These are phyloP conservation scores for Pythium volutum DNA, from an alignment of 352 stramenopile species.

Conservation along the genomic window DNA sequence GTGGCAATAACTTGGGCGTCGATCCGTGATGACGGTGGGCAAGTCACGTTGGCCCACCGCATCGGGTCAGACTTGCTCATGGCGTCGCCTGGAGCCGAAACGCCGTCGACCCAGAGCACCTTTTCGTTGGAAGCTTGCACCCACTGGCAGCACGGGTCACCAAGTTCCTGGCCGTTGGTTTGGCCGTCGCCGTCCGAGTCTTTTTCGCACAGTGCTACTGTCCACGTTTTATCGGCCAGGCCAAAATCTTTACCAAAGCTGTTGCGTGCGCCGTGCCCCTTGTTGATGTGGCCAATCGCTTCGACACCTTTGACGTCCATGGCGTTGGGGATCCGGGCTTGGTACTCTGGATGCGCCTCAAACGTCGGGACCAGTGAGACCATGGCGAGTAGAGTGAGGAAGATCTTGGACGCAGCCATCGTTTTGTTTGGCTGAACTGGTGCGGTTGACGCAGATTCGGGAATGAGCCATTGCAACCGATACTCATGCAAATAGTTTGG, in stretches of 20 bases:
- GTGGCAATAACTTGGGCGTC: neutral
- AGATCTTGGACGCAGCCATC: neutral
- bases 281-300: neutral
- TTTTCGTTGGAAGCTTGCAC: conserved; percentile 16
- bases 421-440: no score
- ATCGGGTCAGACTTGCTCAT: conserved; percentile 23
- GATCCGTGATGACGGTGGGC: neutral
- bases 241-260: neutral
- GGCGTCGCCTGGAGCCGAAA: conserved; percentile 25
- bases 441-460: no score
- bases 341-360: conserved; percentile 2
- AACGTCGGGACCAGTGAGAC: neutral
- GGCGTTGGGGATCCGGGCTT: neutral
- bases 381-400: neutral
- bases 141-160: conserved; percentile 46
- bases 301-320: neutral
- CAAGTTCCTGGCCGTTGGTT: conserved; percentile 61
- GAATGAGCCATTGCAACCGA: no score
- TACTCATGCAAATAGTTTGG: no score
- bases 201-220: conserved; percentile 33
- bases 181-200: conserved; percentile 51
- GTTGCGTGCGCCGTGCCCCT: neutral
- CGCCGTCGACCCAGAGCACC: conserved; percentile 23
- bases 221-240: conserved; percentile 19
- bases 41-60: conserved; percentile 13